phyloP scores from a whole-genome alignment of 2,329 filamentous ascomycete genomes.

The Pyricularia grisea region DNA sequence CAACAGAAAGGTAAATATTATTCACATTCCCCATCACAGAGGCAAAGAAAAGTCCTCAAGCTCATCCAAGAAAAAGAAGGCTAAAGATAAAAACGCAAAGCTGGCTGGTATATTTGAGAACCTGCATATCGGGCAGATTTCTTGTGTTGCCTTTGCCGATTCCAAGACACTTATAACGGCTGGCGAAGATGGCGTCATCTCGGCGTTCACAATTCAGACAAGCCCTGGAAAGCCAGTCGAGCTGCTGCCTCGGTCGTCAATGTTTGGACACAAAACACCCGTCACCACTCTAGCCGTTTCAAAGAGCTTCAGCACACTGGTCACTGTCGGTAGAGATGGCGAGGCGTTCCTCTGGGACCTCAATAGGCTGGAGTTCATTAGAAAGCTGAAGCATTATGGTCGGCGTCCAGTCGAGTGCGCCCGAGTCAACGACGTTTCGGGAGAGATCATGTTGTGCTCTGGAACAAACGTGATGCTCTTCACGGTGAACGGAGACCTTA shows the following conservation, averaged over 20 bases:
- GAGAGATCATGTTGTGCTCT: constrained; percentile 79
- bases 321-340: constrained; percentile 75
- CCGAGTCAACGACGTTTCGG: constrained; percentile 80
- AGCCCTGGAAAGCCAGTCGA: constrained; percentile 62
- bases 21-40: background rate
- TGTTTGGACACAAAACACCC: constrained; percentile 77
- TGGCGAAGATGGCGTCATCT: constrained; percentile 85
- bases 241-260: constrained; percentile 64
- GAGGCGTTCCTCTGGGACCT: constrained; percentile 86
- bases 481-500: constrained; percentile 75
- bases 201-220: constrained; percentile 66
- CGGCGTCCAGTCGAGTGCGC: constrained; percentile 54
- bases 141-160: constrained; percentile 75
- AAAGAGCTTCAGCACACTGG: constrained; percentile 77
- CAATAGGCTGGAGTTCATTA: constrained; percentile 79
- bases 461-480: constrained; percentile 69
- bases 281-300: constrained; percentile 78
- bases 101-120: constrained; percentile 87
- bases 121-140: constrained; percentile 83
- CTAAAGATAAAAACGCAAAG: constrained; percentile 22
- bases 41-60: background rate
- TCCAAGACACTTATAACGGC: constrained; percentile 86
- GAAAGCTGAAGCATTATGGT: constrained; percentile 46
- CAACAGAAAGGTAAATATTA: constrained; percentile 53
- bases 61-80: constrained; percentile 5